Evolutionary conservation across 441 rosid genomes (phyloP).

Genomic region (Sinapis alba): DNA sequence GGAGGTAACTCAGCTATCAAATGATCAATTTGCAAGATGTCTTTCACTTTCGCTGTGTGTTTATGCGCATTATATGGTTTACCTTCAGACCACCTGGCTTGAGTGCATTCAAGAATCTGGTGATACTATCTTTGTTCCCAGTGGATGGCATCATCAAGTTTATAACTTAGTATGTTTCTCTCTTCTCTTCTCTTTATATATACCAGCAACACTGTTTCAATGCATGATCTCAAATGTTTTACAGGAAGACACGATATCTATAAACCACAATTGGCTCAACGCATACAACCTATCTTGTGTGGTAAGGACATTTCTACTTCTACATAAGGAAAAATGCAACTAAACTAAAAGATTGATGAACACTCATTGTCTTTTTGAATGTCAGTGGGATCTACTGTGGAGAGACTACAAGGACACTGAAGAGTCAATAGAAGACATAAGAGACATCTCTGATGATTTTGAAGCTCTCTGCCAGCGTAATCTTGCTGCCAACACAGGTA

Average conservation of each 20-base stretch:
- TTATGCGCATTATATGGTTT: conserved; percentile 31
- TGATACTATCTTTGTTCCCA: conserved; percentile 85
- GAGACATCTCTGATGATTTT: conserved; percentile 89
- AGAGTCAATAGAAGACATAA: conserved; percentile 88
- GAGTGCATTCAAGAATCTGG: conserved; percentile 79
- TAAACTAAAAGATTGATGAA: conserved; percentile 4
- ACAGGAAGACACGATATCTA: conserved; percentile 92
- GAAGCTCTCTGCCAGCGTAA: conserved; percentile 91
- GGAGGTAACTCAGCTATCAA: conserved; percentile 51
- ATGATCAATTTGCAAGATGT: neutral
- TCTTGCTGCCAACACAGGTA: conserved; percentile 96
- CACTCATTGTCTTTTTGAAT: conserved; percentile 10
- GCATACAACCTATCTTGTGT: conserved; percentile 87
- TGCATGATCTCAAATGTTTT: conserved; percentile 28
- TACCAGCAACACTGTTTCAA: neutral
- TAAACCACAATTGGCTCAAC: conserved; percentile 99
- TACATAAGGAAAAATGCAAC: neutral
- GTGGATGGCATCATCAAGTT: conserved; percentile 99
- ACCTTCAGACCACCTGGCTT: conserved; percentile 74
- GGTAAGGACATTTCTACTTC: conserved; percentile 52
- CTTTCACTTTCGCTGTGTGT: conserved; percentile 4
- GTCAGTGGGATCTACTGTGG: conserved; percentile 84
- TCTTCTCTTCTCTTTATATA: neutral
- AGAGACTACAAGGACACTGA: conserved; percentile 81
- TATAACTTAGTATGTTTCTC: conserved; percentile 68